Percentiles rank a stretch among this genome's conserved stretches.
phyloP scores from a whole-genome alignment of 352 stramenopile species.

The Plasmopara viticola region DNA sequence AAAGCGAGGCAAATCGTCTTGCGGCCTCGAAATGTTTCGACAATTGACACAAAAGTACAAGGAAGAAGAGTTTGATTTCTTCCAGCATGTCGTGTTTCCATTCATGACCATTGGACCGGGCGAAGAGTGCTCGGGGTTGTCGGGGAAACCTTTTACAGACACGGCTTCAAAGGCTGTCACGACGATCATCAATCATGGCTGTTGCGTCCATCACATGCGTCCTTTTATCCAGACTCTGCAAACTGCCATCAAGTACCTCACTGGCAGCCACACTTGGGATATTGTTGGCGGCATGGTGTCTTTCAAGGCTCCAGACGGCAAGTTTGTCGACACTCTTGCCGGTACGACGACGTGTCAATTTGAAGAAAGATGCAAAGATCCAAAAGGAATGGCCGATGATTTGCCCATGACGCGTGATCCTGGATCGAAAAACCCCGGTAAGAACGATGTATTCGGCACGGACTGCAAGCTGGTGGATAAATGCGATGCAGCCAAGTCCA shows the following conservation, averaged over 20 bases:
- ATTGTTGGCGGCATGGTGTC: conserved; percentile 48
- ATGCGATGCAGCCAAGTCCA: conserved; percentile 29
- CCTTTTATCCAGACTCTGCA: conserved; percentile 39
- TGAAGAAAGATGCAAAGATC: conserved; percentile 32
- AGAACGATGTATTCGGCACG: conserved; percentile 29
- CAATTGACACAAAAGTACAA: conserved; percentile 41
- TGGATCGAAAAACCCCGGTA: conserved; percentile 35
- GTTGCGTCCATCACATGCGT: conserved; percentile 37
- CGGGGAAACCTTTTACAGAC: conserved; percentile 34
- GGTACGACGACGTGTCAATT: conserved; percentile 28
- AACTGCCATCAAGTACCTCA: conserved; percentile 31
- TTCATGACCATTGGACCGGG: conserved; percentile 35
- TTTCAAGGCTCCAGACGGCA: conserved; percentile 20
- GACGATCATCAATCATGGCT: conserved; percentile 37
- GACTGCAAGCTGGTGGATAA: conserved; percentile 30
- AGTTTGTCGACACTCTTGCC: conserved; percentile 36
- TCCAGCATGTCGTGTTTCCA: conserved; percentile 40
- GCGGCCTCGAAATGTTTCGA: conserved; percentile 33
- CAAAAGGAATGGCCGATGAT: conserved; percentile 24
- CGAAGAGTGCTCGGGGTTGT: conserved; percentile 33
- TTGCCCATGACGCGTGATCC: conserved; percentile 21
- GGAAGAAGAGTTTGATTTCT: conserved; percentile 26
- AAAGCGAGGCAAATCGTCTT: conserved; percentile 25
- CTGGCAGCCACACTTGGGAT: conserved; percentile 27
- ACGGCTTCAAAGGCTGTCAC: conserved; percentile 27